These are phyloP conservation scores for Mycena galopus DNA, from an alignment of 768 basidiomycete genomes.

Conservation along the genomic window DNA sequence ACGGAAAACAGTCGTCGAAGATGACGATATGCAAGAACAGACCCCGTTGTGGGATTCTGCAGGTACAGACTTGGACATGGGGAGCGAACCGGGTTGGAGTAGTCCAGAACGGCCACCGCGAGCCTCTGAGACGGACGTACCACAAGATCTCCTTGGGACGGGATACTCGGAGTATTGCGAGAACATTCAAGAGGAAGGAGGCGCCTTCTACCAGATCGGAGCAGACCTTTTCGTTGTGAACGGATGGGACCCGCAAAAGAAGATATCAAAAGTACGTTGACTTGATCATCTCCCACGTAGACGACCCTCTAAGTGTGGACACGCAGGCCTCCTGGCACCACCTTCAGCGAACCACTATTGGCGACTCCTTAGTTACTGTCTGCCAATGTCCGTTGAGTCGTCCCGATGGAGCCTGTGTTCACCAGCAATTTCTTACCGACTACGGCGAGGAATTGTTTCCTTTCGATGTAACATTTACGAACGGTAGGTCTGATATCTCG, in stretches of 20 bases:
- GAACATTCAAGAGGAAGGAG: conserved; percentile 1
- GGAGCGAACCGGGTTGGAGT: neutral
- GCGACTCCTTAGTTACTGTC: neutral
- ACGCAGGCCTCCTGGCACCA: conserved; percentile 17
- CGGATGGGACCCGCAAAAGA: conserved; percentile 31
- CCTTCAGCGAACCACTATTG: conserved; percentile 16
- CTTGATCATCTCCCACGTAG: neutral
- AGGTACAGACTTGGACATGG: neutral
- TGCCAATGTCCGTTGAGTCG: conserved; percentile 9
- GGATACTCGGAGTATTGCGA: conserved; percentile 11
- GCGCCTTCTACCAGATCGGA: conserved; percentile 26
- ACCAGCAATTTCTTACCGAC: conserved; percentile 15
- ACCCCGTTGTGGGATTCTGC: neutral
- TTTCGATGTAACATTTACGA: neutral
- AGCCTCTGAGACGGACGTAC: neutral
- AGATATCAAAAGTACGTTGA: neutral
- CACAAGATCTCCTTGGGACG: too few species aligned
- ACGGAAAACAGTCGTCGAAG: neutral
- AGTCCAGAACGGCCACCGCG: neutral
- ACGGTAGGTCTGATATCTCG: neutral
- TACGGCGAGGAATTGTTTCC: conserved; percentile 19
- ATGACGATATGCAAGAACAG: neutral
- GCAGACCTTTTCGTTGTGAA: conserved; percentile 29
- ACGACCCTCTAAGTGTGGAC: neutral
- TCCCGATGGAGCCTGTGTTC: conserved; percentile 2